Evolutionary conservation across 345 rosid genomes (phyloP).

Genomic region (Brassica cretica): DNA sequence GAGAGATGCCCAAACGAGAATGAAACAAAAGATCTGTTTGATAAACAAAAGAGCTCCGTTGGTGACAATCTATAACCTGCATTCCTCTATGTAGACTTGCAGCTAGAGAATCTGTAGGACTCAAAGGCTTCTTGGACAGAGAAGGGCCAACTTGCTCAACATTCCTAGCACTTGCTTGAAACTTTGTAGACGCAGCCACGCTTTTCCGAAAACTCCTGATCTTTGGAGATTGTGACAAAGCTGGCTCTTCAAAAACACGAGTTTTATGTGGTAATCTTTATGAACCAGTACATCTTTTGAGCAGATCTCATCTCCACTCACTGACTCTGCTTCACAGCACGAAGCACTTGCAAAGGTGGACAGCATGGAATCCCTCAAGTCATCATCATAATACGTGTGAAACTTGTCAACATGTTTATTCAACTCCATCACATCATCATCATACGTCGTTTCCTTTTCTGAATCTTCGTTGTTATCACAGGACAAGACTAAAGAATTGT

Average conservation of each 20-base stretch:
- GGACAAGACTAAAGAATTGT: slow-evolving; percentile 73
- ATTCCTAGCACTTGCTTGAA: slow-evolving; percentile 54
- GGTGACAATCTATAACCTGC: slow-evolving; percentile 73
- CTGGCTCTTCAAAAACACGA: slow-evolving; percentile 59
- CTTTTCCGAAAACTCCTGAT: slow-evolving; percentile 68
- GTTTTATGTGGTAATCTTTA: slow-evolving; percentile 48
- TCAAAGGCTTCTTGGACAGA: slow-evolving; percentile 33
- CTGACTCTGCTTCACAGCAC: slow-evolving; percentile 58
- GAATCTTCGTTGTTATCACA: slow-evolving; percentile 42
- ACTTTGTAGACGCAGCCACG: slow-evolving; percentile 45
- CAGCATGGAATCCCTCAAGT: slow-evolving; percentile 42
- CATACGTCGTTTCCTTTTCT: slow-evolving; percentile 45
- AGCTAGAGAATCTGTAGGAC: slow-evolving; percentile 75
- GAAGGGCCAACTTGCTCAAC: slow-evolving; percentile 12
- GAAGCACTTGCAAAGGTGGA: slow-evolving; percentile 61
- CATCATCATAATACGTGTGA: slow-evolving; percentile 34
- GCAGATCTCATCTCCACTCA: slow-evolving; percentile 63
- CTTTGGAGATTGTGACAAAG: slow-evolving; percentile 82
- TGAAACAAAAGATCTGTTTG: slow-evolving; percentile 66
- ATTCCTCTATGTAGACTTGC: slow-evolving; percentile 91
- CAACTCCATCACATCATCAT: slow-evolving; percentile 62
- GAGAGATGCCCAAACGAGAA: slow-evolving; percentile 84
- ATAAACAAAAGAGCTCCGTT: slow-evolving; percentile 47
- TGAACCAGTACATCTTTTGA: slow-evolving; percentile 52
- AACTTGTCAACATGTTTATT: slow-evolving; percentile 58